Conservation (phyloP, 257 asterid genomes). For the Haberlea rhodopensis region DNA sequence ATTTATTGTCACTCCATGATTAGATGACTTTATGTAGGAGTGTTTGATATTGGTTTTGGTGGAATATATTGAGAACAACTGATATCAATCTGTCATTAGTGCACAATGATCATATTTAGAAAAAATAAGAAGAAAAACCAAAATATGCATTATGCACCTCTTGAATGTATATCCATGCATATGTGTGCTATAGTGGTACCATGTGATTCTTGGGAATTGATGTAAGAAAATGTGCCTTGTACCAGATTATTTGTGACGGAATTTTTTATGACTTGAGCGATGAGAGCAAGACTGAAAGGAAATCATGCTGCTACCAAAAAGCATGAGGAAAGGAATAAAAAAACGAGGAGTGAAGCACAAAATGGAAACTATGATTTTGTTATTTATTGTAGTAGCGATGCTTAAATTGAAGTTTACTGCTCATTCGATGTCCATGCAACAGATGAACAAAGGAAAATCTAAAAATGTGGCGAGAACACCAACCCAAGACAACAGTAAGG, state of each 20-base stretch:
- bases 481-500: constrained; percentile 41
- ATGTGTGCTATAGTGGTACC: neutral
- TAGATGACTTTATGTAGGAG: neutral
- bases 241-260: neutral
- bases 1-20: neutral
- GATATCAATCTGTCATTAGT: neutral
- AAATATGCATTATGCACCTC: neutral
- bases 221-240: neutral
- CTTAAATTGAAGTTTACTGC: neutral
- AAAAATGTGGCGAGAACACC: constrained; percentile 33
- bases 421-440: constrained; percentile 26
- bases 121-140: neutral
- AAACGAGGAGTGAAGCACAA: no score
- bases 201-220: neutral
- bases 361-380: neutral
- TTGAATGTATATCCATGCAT: neutral
- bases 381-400: neutral
- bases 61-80: neutral
- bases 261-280: neutral
- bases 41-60: neutral
- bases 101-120: neutral
- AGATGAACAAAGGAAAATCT: constrained; percentile 82
- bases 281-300: neutral
- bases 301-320: neutral
- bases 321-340: neutral